Evolutionary conservation across 2,329 filamentous ascomycete genomes (phyloP), one percentile per base, ranked within the genome.

Genomic region (Colletotrichum eremochloae): DNA sequence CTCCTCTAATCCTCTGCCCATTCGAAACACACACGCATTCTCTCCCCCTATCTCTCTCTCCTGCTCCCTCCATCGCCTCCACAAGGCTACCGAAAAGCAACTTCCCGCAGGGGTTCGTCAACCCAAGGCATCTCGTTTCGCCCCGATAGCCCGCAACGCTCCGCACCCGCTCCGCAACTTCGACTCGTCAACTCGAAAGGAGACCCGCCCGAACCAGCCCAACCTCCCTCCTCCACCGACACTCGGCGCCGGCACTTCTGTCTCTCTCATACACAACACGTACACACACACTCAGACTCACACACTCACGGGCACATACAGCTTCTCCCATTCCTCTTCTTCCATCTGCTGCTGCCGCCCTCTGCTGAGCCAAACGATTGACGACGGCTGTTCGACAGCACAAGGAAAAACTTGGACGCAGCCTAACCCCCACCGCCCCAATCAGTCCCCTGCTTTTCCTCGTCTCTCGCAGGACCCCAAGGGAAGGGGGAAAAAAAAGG

Each of bases 171-270:
- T 72, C 69, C 60, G 69, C 68, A 69, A 61, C 65, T 64, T 72
- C 66, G 66, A 69, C 69, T 69, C 60, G 66, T 61, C 53, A 53
- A 72, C 66, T 72, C 66, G 69, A 72, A 65, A 44, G 55, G 53
- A 60, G 69, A 72, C 69, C 69, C 69, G 66, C 69, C 66, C 65
- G 48, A 65, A 55, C 53, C 66, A 69, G 69, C 69, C 69, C 69
- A 72, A 72, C 69, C 69, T 72, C 60, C 58, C 69, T 64, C 69
- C 53, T 72, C 69, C 69, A 72, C 69, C 66, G 66, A 72, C 69
- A 60, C 46, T 72, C 69, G 69, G 69, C 69, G 69, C 60, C 69
- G 69, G 69, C 69, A 72, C 36, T 69, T 72, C 60, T 72, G 58
- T 64, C 52, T 46, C 56, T n/a, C 56, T 48, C 24, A 24, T 42